Percentiles rank a stretch among this genome's conserved stretches.
Evolutionary conservation across 768 basidiomycete genomes (phyloP).

Genomic region (Lentinula detonsa): DNA sequence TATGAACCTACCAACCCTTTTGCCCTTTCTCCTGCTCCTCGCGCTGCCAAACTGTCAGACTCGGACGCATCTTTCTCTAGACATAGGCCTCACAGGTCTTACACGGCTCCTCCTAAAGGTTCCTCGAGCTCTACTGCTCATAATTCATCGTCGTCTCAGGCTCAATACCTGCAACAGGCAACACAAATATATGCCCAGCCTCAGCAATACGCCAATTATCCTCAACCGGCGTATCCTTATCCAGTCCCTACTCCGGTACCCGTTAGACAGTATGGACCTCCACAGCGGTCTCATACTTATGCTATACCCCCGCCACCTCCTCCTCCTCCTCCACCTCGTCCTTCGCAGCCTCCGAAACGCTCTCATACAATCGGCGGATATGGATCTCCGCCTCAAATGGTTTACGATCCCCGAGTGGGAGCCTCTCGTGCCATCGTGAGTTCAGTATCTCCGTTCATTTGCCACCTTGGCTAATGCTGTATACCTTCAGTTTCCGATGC

Average conservation of each 20-base stretch:
- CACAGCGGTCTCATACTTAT: constrained; percentile 4
- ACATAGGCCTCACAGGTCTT: background rate
- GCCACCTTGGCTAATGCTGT: background rate
- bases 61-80: background rate
- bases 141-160: background rate
- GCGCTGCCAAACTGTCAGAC: background rate
- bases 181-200: background rate
- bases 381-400: background rate
- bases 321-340: background rate
- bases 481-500: background rate
- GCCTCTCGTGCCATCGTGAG: background rate
- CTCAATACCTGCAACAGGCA: background rate
- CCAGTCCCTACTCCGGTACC: background rate
- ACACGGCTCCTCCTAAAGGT: background rate
- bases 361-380: background rate
- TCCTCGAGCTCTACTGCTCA: background rate
- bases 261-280: background rate
- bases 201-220: background rate
- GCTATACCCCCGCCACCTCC: background rate
- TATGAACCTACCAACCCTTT: constrained; percentile 1
- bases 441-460: background rate
- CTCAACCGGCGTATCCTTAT: background rate
- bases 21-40: background rate
- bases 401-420: background rate
- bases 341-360: background rate